Conservation (phyloP, 129 eudicot species). For the Artemisia annua region DNA sequence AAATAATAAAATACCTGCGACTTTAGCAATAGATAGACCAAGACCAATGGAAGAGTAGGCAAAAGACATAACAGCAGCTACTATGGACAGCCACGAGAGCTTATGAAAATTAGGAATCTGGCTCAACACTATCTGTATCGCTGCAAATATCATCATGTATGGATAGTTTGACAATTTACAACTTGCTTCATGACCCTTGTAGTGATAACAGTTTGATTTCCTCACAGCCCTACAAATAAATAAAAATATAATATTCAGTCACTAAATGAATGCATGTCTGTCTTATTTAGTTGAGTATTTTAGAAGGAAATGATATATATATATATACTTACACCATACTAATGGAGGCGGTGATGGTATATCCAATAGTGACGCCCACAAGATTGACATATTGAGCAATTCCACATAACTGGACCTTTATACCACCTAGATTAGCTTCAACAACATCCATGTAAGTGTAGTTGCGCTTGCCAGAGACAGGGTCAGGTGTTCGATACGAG, state of each 20-base stretch:
- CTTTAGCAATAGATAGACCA: conserved; percentile 69
- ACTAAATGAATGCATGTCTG: too few species aligned
- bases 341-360: conserved; percentile 83
- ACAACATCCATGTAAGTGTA: conserved; percentile 92
- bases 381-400: conserved; percentile 73
- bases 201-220: conserved; percentile 71
- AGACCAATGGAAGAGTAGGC: conserved; percentile 78
- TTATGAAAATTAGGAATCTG: conserved; percentile 79
- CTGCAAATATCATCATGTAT: conserved; percentile 59
- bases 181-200: conserved; percentile 40
- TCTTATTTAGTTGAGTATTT: too few species aligned
- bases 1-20: conserved; percentile 4
- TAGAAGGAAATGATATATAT: neutral
- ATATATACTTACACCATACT: conserved; percentile 74
- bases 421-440: conserved; percentile 73
- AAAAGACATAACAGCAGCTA: conserved; percentile 86
- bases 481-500: conserved; percentile 71
- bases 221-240: conserved; percentile 50
- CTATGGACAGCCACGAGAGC: conserved; percentile 73
- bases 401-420: conserved; percentile 74
- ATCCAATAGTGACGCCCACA: conserved; percentile 70
- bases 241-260: too few species aligned
- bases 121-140: conserved; percentile 56
- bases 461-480: conserved; percentile 65
- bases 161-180: conserved; percentile 53